Base-by-base conservation (phyloP, 2,329 filamentous ascomycete species). In the Ophiostoma triangulosporum region DNA sequence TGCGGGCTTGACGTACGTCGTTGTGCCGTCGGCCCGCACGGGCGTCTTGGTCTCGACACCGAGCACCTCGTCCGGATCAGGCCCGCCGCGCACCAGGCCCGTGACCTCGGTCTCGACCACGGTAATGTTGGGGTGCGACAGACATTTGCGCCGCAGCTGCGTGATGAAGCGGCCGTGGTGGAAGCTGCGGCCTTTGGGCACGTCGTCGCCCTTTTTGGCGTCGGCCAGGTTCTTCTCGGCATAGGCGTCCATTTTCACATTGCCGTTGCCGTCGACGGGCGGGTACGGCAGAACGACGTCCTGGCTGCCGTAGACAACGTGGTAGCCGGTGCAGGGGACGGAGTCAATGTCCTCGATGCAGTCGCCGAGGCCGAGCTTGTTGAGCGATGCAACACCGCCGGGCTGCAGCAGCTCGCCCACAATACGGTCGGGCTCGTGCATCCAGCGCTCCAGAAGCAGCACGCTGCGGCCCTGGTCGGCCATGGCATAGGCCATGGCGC, bases 401-500 rank as follows among this genome's bases (percentile, higher is more conserved):
- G 93, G 93, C 69, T 98, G 93, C 62, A 98, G 73, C 59, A 98
- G 72, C 71, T 98, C 93, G 62, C 93, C 93, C 48, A 98, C 89
- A 60, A 98, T 98, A 59, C 93, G 83, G 70, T 97, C 86, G 20
- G 93, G 93, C 72, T 97, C 85, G 69, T 88, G 88, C 69, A 97
- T 74, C 70, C 82, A 94, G 63, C 80, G 80, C 72, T 98, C 93
- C 50, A 98, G 79, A 51, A 98, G 73, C 26, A 97, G 77, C 26
- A 98, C 90, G 66, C 86, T 94, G 58, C 93, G 82, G 52, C 89
- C 90, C 70, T 97, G 93, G 62, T 86, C 83, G 56, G 86, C 90
- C 46, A 97, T 76, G 22, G 91, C 81, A 58, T 83, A 86, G 17
- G 93, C 91, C 22, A 89, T 74, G 20, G 90, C 87, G 67, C 88